Evolutionary conservation across 1,284 basidiomycete species (phyloP).

Genomic region (Agaricales sp.): DNA sequence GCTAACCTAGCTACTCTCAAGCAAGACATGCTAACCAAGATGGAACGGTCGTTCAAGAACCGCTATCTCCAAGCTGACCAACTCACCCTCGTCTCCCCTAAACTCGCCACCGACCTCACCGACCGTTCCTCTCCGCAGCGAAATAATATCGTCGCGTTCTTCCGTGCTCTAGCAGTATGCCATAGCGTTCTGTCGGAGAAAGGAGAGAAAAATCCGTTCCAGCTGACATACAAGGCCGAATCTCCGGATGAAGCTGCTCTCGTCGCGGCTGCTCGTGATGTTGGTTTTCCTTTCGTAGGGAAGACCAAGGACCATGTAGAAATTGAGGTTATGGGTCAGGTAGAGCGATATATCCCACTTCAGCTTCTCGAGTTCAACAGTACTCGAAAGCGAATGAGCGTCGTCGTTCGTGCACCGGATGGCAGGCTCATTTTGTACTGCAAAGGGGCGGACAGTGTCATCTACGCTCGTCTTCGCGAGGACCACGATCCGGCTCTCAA

Average conservation of each 20-base stretch:
- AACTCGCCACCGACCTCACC: constrained; percentile 69
- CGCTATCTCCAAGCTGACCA: constrained; percentile 77
- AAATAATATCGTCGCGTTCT: constrained; percentile 72
- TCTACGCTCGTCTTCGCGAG: constrained; percentile 74
- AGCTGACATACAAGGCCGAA: constrained; percentile 90
- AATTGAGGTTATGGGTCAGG: constrained; percentile 87
- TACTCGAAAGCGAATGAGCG: constrained; percentile 90
- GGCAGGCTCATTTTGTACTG: constrained; percentile 79
- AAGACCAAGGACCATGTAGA: constrained; percentile 71
- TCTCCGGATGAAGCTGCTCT: constrained; percentile 93
- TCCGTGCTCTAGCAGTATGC: constrained; percentile 85
- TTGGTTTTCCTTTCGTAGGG: constrained; percentile 85
- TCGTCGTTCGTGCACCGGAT: constrained; percentile 76
- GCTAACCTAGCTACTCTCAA: constrained; percentile 60
- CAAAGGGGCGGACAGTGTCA: constrained; percentile 96
- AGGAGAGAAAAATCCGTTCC: constrained; percentile 54
- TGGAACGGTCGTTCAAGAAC: constrained; percentile 81
- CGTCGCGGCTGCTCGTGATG: constrained; percentile 85
- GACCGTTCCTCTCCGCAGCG: constrained; percentile 56
- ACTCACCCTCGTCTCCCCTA: constrained; percentile 84
- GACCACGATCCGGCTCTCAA: constrained; percentile 73
- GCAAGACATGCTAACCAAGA: constrained; percentile 65
- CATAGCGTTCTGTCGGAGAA: constrained; percentile 84
- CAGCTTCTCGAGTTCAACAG: constrained; percentile 90
- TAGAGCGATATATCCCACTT: constrained; percentile 74